Evolutionary conservation across 2,329 filamentous ascomycete species (phyloP).

Genomic region (Cordyceps cateniannulata): DNA sequence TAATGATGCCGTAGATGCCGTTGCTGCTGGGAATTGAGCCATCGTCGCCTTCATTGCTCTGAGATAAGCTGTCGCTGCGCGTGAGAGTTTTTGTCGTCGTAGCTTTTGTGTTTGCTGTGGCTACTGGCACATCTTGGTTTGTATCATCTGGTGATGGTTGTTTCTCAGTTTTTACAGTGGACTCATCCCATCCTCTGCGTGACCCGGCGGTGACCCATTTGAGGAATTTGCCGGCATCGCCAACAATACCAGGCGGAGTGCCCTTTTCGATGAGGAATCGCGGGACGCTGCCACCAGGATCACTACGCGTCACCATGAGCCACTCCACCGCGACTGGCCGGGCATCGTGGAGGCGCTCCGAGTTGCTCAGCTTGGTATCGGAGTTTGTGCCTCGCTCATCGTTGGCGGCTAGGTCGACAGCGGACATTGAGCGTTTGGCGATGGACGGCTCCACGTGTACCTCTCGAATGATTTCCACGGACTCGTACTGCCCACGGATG

Average conservation of each 20-base stretch:
- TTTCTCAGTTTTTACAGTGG: slow-evolving; percentile 21
- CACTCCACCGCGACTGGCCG: slow-evolving; percentile 61
- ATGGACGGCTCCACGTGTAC: slow-evolving; percentile 50
- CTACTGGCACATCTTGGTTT: neutral
- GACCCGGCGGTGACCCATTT: slow-evolving; percentile 56
- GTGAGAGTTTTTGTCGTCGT: neutral
- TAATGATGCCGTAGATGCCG: slow-evolving; percentile 51
- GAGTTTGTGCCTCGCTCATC: neutral
- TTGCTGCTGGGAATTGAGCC: slow-evolving; percentile 31
- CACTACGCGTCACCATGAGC: slow-evolving; percentile 87
- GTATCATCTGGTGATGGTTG: neutral
- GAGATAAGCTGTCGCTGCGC: neutral
- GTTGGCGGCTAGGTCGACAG: slow-evolving; percentile 22
- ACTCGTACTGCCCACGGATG: slow-evolving; percentile 83
- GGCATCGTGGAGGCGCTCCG: slow-evolving; percentile 21
- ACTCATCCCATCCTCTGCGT: slow-evolving; percentile 23
- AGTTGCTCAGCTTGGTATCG: slow-evolving; percentile 14
- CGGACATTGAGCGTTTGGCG: slow-evolving; percentile 27
- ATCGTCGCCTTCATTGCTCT: slow-evolving; percentile 17
- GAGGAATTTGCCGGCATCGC: slow-evolving; percentile 74
- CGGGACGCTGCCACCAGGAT: slow-evolving; percentile 82
- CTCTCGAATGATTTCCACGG: slow-evolving; percentile 84
- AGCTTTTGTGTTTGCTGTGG: neutral
- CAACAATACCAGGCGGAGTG: slow-evolving; percentile 73
- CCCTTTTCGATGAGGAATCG: slow-evolving; percentile 87